Percentiles rank a stretch among this genome's conserved stretches.
Conservation (phyloP, 208 protist species). For the Kentomonas sorsogonicus region DNA sequence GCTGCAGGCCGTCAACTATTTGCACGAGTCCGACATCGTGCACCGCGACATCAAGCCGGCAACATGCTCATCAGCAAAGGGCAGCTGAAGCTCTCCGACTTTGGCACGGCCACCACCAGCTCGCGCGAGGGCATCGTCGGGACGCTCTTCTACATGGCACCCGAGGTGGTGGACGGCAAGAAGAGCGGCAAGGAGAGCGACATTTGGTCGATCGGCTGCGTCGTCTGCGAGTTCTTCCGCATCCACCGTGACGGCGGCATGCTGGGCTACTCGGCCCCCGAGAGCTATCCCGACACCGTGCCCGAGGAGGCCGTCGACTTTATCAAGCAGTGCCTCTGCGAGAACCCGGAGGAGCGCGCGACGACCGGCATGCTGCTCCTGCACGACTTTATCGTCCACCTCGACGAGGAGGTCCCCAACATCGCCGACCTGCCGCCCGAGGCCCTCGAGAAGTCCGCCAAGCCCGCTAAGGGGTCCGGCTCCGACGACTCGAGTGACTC, state of each 20-base stretch:
- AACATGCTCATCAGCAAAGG: constrained; percentile 79
- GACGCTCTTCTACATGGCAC: constrained; percentile 61
- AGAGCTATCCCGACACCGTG: constrained; percentile 34
- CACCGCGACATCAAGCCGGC: constrained; percentile 85
- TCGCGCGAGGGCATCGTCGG: constrained; percentile 42
- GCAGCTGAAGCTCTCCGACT: constrained; percentile 73
- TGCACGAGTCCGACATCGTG: constrained; percentile 71
- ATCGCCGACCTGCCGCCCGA: constrained; percentile 34
- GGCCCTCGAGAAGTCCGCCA: constrained; percentile 9
- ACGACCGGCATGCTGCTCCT: constrained; percentile 47
- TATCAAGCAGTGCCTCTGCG: constrained; percentile 53
- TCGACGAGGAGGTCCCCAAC: constrained; percentile 51
- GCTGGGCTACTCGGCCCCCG: constrained; percentile 43
- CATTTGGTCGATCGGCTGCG: constrained; percentile 67
- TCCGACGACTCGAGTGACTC: constrained; percentile 1
- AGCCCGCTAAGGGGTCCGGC: not conserved
- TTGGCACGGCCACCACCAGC: constrained; percentile 58
- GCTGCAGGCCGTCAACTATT: constrained; percentile 57
- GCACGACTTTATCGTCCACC: constrained; percentile 63
- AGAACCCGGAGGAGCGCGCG: constrained; percentile 43
- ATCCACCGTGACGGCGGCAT: constrained; percentile 31
- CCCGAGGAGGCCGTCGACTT: constrained; percentile 44
- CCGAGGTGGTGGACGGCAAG: constrained; percentile 49
- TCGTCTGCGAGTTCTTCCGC: constrained; percentile 50
- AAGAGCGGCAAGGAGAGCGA: constrained; percentile 48